Evolutionary conservation across 2,329 filamentous ascomycete genomes (phyloP), one percentile per base, ranked within the genome.

Genomic region (Hypoxylon sp.): DNA sequence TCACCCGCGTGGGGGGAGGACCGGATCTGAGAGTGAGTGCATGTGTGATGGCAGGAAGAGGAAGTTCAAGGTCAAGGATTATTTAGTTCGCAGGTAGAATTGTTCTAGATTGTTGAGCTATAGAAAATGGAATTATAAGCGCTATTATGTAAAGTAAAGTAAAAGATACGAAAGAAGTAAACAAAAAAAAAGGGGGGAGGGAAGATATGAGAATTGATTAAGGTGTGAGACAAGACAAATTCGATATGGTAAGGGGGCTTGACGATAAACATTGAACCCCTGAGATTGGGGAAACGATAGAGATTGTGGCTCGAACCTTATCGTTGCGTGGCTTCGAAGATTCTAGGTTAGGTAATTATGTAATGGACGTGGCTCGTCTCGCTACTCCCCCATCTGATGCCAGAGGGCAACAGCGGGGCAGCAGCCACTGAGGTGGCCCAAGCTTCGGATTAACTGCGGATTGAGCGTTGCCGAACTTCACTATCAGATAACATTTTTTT

Each of bases 401-500:
- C 11, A 14, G 10, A 2, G 34, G 14, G 10, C 2, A 14, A 0
- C 34, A 1, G 34, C 5, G 34, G 34, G 25, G 25, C 25, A 28
- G 3, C 5, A 7, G 25, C 6, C 14, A 14, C 6, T 5, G 5
- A 19, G 10, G 34, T 60, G 51, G 36, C n/a, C 46, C 17, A 32
- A 53, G 46, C 53, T 41, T 46, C 66, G 69, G 69, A 69, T 65
- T 60, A 69, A 67, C 49, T 59, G 17, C 55, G 52, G 55, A 13
- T 34, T 41, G 19, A 25, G 9, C 17, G 25, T 53, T 10, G 19
- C 56, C 28, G 51, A 65, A 55, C 32, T 52, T 63, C 30, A 59
- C 28, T 59, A 59, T 58, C 48, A 41, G 59, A 62, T 62, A 63
- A 60, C 56, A 60, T 58, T 65, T 64, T 67, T 68, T 67, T 55